Conservation (phyloP, 441 rosid species). For the Raphanus hybrid region DNA sequence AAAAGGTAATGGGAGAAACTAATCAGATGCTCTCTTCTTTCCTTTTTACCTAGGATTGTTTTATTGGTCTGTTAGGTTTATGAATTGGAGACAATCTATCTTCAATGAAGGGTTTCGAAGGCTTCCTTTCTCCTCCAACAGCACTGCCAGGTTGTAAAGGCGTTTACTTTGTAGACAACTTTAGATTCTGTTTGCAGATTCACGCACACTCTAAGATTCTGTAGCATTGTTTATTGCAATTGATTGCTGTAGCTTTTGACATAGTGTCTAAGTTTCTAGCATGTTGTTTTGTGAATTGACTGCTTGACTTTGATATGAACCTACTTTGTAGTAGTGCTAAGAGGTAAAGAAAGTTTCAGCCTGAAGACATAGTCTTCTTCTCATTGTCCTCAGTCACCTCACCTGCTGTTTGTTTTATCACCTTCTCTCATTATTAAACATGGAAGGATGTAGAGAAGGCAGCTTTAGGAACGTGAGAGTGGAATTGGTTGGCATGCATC, state of each 20-base stretch:
- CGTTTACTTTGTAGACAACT: constrained; percentile 33
- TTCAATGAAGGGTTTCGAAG: too few species aligned
- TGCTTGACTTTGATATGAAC: constrained; percentile 17
- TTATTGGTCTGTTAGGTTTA: too few species aligned
- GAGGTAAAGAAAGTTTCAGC: constrained; percentile 95
- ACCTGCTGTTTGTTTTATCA: constrained; percentile 71
- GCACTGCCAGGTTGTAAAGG: too few species aligned
- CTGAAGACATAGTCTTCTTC: constrained; percentile 94
- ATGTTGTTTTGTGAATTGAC: not conserved
- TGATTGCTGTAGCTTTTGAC: not conserved
- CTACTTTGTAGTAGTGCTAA: constrained; percentile 81
- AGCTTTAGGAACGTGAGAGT: constrained; percentile 30
- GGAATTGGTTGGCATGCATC: constrained; percentile 45
- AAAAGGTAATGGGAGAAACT: too few species aligned
- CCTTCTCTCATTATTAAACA: constrained; percentile 3
- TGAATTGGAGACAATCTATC: too few species aligned
- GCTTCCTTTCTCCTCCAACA: too few species aligned
- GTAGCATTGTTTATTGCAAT: not conserved
- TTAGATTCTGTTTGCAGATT: too few species aligned
- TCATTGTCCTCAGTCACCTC: constrained; percentile 93
- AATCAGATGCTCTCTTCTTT: too few species aligned
- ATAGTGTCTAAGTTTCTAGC: not conserved
- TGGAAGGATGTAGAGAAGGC: constrained; percentile 30
- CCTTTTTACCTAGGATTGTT: too few species aligned
- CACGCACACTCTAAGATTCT: not conserved